Evolutionary conservation across 2,329 filamentous ascomycete genomes (phyloP).

Genomic region (Sporothrix schenckii): DNA sequence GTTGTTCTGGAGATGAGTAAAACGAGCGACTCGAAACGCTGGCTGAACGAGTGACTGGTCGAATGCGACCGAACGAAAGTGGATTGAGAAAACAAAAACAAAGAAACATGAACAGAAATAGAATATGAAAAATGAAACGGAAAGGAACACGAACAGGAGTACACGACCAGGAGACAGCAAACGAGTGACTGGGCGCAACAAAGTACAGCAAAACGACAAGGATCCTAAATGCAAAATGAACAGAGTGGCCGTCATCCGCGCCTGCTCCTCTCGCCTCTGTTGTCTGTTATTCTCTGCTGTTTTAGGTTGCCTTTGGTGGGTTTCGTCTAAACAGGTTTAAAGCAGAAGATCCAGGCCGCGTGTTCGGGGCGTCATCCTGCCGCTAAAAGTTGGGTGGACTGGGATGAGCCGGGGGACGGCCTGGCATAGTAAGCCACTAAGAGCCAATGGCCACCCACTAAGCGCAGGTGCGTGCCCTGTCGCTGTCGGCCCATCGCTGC

Average conservation of each 20-base stretch:
- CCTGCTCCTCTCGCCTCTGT: background rate
- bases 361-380: slow-evolving; percentile 12
- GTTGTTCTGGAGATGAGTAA: background rate
- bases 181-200: background rate
- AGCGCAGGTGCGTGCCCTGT: background rate
- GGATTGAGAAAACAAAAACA: background rate
- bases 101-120: background rate
- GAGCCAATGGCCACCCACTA: background rate
- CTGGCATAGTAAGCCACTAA: background rate
- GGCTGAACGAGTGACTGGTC: slow-evolving; percentile 14
- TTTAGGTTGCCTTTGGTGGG: background rate
- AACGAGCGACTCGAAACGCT: background rate
- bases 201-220: background rate
- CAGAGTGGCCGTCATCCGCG: background rate
- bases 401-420: background rate
- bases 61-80: background rate
- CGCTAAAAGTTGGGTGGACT: slow-evolving; percentile 21
- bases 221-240: background rate
- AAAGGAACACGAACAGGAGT: background rate
- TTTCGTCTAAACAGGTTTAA: slow-evolving; percentile 25
- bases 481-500: too few relatives aligned
- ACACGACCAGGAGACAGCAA: background rate
- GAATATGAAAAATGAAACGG: background rate
- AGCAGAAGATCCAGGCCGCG: slow-evolving; percentile 11
- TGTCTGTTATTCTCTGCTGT: background rate